phyloP scores from a whole-genome alignment of 2,329 filamentous ascomycete species.

The Eutypa lata region DNA sequence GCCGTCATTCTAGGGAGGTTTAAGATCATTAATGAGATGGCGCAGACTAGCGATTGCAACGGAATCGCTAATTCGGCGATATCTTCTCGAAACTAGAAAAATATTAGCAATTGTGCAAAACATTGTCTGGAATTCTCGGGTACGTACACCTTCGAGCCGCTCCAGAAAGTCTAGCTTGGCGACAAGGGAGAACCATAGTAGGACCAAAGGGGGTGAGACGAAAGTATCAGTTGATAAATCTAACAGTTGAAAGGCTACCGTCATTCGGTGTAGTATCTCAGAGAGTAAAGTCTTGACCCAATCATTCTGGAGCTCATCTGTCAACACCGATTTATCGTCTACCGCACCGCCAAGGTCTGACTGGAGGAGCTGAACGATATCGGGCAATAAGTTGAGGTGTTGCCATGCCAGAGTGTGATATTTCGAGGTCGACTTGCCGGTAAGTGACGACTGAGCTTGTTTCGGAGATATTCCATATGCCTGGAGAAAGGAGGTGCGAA shows the following conservation, averaged over 20 bases:
- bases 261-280: constrained; percentile 71
- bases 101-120: constrained; percentile 34
- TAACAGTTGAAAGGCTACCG: constrained; percentile 68
- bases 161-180: constrained; percentile 67
- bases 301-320: constrained; percentile 21
- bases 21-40: constrained; percentile 70
- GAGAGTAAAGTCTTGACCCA: constrained; percentile 39
- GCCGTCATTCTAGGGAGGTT: constrained; percentile 60
- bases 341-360: constrained; percentile 46
- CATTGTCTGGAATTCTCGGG: background rate
- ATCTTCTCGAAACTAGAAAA: constrained; percentile 13
- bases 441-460: constrained; percentile 19
- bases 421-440: constrained; percentile 31
- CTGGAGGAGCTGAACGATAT: constrained; percentile 48
- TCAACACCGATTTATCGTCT: constrained; percentile 40
- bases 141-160: constrained; percentile 53
- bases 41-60: constrained; percentile 66
- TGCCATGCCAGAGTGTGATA: constrained; percentile 44
- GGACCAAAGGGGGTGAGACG: constrained; percentile 55
- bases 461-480: constrained; percentile 30
- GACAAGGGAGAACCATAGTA: constrained; percentile 75
- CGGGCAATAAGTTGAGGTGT: constrained; percentile 45
- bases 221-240: constrained; percentile 55
- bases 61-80: constrained; percentile 52
- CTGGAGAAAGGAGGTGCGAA: constrained; percentile 27